Conservation (phyloP, 2,329 filamentous ascomycete genomes). For the Xylariaceae sp. region DNA sequence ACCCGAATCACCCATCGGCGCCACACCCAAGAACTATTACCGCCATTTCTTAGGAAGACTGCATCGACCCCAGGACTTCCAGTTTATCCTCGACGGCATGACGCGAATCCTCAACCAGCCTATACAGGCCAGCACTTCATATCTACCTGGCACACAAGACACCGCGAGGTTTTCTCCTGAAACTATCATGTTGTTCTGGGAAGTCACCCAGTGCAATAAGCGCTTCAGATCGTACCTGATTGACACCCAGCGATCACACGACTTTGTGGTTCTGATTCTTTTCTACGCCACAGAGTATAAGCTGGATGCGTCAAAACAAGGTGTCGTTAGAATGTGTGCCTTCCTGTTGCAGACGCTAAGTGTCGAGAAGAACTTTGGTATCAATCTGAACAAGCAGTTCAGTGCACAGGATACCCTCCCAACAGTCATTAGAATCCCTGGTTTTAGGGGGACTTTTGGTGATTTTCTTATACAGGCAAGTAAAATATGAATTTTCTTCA, state of each 20-base stretch:
- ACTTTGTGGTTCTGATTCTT: slow-evolving; percentile 83
- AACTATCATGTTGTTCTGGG: slow-evolving; percentile 97
- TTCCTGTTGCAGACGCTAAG: slow-evolving; percentile 93
- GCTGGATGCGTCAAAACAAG: slow-evolving; percentile 79
- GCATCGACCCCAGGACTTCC: slow-evolving; percentile 92
- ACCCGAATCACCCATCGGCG: slow-evolving; percentile 62
- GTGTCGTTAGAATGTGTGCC: slow-evolving; percentile 93
- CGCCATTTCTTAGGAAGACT: slow-evolving; percentile 86
- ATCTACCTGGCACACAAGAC: slow-evolving; percentile 77
- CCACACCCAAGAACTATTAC: slow-evolving; percentile 80
- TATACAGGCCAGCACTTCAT: slow-evolving; percentile 80
- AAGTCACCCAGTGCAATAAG: slow-evolving; percentile 95
- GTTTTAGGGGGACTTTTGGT: slow-evolving; percentile 84
- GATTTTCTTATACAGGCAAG: slow-evolving; percentile 87
- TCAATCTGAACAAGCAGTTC: slow-evolving; percentile 83
- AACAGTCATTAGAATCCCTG: slow-evolving; percentile 69
- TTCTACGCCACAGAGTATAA: slow-evolving; percentile 93
- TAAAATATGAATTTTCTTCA: slow-evolving; percentile 33
- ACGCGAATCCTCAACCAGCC: slow-evolving; percentile 87
- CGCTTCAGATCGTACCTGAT: slow-evolving; percentile 95
- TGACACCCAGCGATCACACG: slow-evolving; percentile 86
- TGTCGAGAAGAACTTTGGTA: slow-evolving; percentile 84
- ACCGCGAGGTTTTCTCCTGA: slow-evolving; percentile 85
- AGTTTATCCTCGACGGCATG: slow-evolving; percentile 95
- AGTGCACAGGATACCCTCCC: slow-evolving; percentile 85